Evolutionary conservation across 176 grass and related monocot species (phyloP), one percentile per base, ranked within the genome.

Genomic region (Avena sativa): DNA sequence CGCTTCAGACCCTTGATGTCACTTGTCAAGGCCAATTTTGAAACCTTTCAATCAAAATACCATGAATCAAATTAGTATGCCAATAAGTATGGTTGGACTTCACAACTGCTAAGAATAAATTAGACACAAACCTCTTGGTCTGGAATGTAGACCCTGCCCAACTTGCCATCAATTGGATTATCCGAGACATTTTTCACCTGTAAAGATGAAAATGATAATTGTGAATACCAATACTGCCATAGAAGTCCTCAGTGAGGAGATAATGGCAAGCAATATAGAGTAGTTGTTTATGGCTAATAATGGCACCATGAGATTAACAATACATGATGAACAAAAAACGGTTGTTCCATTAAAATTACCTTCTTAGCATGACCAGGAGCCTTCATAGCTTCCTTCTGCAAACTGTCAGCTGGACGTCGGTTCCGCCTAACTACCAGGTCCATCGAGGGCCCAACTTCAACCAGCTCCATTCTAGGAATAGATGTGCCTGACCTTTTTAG

Each of bases 371-470:
- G 84, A 11, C 91, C 88, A 82, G 90, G 80, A 80, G 85, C 76
- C 87, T 85, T 98, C 93, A 93, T 94, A 74, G 96, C 93, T 81
- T 96, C 90, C 82, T 98, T 98, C 88, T 88, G 81, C n/a, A 96
- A 74, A 50, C 90, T 85, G 52, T 96, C 93, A 80, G 86, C 90
- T 62, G 93, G 90, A 86, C 80, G 82, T 49, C 92, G 76, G 57
- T 94, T 90, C 40, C 92, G 76, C 15, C 90, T 93, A 66, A 98
- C 76, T 9, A 92, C 87, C 70, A 98, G 80, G 74, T 98, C 96
- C 93, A 98, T 94, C 7, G 92, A 96, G 21, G 96, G 93, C 25
- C 96, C 96, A 71, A 98, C 96, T 89, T 98, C 96, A 71, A 96
- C 90, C 76, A 98, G 84, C 71, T 98, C 97, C 89, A 98, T 96